Conservation (phyloP, 192 early-diverging fungal species). For the Powellomyces hirtus region DNA sequence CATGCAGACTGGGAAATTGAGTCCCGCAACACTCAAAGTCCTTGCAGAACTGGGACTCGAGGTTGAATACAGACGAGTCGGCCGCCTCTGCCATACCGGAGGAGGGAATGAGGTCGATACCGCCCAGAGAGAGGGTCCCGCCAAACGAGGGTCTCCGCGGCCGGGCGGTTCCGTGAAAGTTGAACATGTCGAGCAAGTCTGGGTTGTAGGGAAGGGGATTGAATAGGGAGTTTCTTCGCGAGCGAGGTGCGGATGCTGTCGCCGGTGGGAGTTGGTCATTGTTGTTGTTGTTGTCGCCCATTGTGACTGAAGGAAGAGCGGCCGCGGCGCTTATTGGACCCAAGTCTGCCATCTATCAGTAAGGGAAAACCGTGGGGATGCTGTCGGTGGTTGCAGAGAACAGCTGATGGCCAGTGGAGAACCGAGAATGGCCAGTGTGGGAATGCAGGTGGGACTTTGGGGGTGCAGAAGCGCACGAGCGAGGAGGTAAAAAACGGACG, state of each 20-base stretch:
- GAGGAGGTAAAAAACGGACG: too few species aligned
- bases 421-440: too few species aligned
- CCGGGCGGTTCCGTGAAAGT: conserved; percentile 15
- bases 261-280: neutral
- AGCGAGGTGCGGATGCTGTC: neutral
- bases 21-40: conserved; percentile 26
- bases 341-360: too few species aligned
- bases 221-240: conserved; percentile 1
- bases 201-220: conserved; percentile 21
- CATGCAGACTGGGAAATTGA: conserved; percentile 16
- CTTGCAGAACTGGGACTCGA: conserved; percentile 18
- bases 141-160: conserved; percentile 26
- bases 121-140: conserved; percentile 13
- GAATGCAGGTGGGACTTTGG: too few species aligned
- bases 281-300: too few species aligned
- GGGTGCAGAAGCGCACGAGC: too few species aligned
- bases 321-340: too few species aligned
- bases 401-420: too few species aligned
- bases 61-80: neutral
- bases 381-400: too few species aligned
- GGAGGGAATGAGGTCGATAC: conserved; percentile 30
- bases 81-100: neutral
- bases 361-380: too few species aligned
- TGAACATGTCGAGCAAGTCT: conserved; percentile 25
- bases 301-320: too few species aligned